These are phyloP conservation scores for Heliamphora pulchella DNA, from an alignment of 179 eudicot species.

Conservation along the genomic window DNA sequence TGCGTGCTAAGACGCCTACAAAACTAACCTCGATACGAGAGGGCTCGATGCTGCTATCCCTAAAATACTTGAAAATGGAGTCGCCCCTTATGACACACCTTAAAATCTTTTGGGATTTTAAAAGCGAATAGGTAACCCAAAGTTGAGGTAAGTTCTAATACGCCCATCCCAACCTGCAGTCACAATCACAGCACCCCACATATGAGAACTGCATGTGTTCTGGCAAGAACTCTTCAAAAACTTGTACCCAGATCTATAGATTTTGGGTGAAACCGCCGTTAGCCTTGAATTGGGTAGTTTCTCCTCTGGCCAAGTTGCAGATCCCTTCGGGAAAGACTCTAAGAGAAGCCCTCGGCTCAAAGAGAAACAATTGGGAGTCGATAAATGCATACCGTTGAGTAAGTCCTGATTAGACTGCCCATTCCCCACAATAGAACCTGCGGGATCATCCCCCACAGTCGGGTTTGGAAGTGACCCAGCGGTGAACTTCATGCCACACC, in stretches of 20 bases:
- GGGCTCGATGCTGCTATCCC: background rate
- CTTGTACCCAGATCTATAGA: conserved; percentile 48
- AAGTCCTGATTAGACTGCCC: conserved; percentile 20
- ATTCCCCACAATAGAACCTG: conserved; percentile 16
- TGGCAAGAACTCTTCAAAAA: conserved; percentile 47
- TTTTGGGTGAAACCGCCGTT: conserved; percentile 32
- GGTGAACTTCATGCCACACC: conserved; percentile 50
- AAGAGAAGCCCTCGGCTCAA: conserved; percentile 33
- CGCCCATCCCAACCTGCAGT: conserved; percentile 79
- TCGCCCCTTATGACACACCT: background rate
- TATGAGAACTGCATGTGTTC: conserved; percentile 36
- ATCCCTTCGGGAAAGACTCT: conserved; percentile 47
- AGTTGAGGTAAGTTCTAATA: conserved; percentile 64
- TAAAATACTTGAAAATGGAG: conserved; percentile 1
- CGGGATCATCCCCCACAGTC: conserved; percentile 5
- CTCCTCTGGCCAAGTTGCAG: conserved; percentile 91
- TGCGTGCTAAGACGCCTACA: background rate
- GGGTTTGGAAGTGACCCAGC: conserved; percentile 16
- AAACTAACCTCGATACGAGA: background rate
- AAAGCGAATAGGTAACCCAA: conserved; percentile 56
- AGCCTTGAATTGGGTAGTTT: conserved; percentile 41
- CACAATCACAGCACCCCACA: conserved; percentile 79
- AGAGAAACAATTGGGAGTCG: conserved; percentile 35
- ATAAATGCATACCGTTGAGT: conserved; percentile 23
- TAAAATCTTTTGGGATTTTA: conserved; percentile 15